These are phyloP conservation scores for Albophoma yamanashiensis DNA, from an alignment of 2,329 filamentous ascomycete species.

Conservation along the genomic window DNA sequence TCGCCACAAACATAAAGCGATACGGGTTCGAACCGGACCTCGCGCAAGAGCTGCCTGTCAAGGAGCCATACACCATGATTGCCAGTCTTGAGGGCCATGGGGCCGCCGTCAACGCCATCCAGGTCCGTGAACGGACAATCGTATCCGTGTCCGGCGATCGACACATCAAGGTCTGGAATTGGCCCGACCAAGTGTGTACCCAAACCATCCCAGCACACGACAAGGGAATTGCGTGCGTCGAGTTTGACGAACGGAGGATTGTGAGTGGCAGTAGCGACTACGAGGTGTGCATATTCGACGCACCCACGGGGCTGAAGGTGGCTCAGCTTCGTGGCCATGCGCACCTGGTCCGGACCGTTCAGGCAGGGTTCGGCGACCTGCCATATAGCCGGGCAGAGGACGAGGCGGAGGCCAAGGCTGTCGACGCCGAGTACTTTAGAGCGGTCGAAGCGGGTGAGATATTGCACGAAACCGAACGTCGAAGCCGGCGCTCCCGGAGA, in stretches of 20 bases:
- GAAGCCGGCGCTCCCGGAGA: constrained; percentile 26
- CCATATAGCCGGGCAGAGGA: constrained; percentile 71
- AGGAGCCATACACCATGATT: constrained; percentile 63
- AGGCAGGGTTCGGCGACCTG: constrained; percentile 86
- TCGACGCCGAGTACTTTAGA: constrained; percentile 64
- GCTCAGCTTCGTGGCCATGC: constrained; percentile 74
- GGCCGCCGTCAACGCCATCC: constrained; percentile 92
- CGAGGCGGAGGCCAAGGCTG: constrained; percentile 56
- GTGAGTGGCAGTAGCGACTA: constrained; percentile 95
- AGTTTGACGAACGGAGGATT: constrained; percentile 87
- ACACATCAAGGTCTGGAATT: constrained; percentile 89
- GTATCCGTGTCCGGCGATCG: constrained; percentile 94
- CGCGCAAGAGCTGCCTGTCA: constrained; percentile 35
- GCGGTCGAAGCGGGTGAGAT: constrained; percentile 42
- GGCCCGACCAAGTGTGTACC: constrained; percentile 64
- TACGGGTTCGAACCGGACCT: constrained; percentile 44
- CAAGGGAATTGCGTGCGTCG: constrained; percentile 95
- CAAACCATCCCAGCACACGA: constrained; percentile 77
- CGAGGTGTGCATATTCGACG: constrained; percentile 91
- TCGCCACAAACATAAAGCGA: constrained; percentile 38
- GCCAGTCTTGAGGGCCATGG: constrained; percentile 73
- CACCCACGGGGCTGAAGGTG: constrained; percentile 74
- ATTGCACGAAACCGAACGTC: constrained; percentile 20
- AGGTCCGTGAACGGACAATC: constrained; percentile 75
- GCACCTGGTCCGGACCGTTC: constrained; percentile 84